These are phyloP conservation scores for Bjerkandera adusta DNA, from an alignment of 1,284 basidiomycete genomes.

Conservation along the genomic window DNA sequence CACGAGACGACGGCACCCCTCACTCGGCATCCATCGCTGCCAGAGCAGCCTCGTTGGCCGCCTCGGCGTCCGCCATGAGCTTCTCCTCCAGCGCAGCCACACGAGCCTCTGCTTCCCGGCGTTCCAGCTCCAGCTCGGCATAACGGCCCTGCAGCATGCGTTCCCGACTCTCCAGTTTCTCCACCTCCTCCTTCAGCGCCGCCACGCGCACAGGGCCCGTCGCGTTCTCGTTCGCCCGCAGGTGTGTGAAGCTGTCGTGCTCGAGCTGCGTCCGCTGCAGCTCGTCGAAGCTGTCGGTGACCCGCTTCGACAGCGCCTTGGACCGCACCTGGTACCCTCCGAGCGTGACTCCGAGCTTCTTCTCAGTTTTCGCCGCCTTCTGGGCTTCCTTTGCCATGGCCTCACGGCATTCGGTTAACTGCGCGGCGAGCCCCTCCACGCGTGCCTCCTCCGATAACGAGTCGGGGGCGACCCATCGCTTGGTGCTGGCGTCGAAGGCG, in stretches of 20 bases:
- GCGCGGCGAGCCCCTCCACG: conserved; percentile 59
- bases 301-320: conserved; percentile 63
- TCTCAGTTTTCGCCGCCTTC: conserved; percentile 86
- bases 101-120: conserved; percentile 59
- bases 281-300: conserved; percentile 70
- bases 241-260: conserved; percentile 72
- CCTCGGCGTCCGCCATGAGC: conserved; percentile 81
- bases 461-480: conserved; percentile 68
- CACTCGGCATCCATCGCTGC: conserved; percentile 50
- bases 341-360: conserved; percentile 84
- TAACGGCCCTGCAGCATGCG: conserved; percentile 76
- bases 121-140: conserved; percentile 76
- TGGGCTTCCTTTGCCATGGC: conserved; percentile 81
- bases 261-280: conserved; percentile 69
- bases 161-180: conserved; percentile 74
- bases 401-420: conserved; percentile 68
- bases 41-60: conserved; percentile 72
- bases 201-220: conserved; percentile 76
- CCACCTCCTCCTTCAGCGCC: conserved; percentile 82
- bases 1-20: background rate
- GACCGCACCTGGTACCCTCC: conserved; percentile 90
- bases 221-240: conserved; percentile 70
- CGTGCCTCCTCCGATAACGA: conserved; percentile 58
- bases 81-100: conserved; percentile 70
- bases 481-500: conserved; percentile 56